These are phyloP conservation scores for Candida sp. DNA, from an alignment of 1,139 yeast species.

Conservation along the genomic window DNA sequence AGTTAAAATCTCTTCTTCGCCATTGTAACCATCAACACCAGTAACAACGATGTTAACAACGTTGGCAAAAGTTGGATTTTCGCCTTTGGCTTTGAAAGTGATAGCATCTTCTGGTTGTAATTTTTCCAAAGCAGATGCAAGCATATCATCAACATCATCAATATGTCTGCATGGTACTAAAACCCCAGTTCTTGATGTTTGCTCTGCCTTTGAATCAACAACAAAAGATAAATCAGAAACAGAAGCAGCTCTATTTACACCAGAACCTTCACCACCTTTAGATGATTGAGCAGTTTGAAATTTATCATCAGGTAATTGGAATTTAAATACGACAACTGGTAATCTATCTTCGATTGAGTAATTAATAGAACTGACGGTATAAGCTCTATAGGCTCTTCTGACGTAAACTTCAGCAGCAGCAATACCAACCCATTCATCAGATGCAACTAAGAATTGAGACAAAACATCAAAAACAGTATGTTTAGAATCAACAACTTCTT, in stretches of 20 bases:
- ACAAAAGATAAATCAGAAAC: conserved; percentile 89
- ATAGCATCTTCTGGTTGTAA: conserved; percentile 50
- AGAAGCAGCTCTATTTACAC: conserved; percentile 82
- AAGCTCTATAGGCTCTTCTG: conserved; percentile 96
- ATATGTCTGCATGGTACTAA: conserved; percentile 79
- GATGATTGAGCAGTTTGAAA: conserved; percentile 51
- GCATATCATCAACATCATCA: conserved; percentile 85
- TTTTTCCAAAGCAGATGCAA: conserved; percentile 71
- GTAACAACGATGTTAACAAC: conserved; percentile 79
- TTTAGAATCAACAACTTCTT: conserved; percentile 93
- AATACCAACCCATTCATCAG: conserved; percentile 85
- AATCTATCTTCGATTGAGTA: conserved; percentile 59
- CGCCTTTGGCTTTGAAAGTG: conserved; percentile 34
- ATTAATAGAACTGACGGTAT: conserved; percentile 73
- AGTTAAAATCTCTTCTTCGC: conserved; percentile 65
- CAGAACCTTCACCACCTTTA: conserved; percentile 20
- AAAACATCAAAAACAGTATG: conserved; percentile 96
- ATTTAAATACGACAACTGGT: conserved; percentile 85
- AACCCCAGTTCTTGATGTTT: conserved; percentile 76
- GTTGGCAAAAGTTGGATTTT: conserved; percentile 52
- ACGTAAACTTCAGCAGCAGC: conserved; percentile 98
- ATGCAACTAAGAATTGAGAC: conserved; percentile 80
- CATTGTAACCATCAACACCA: conserved; percentile 67
- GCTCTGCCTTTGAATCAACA: conserved; percentile 59
- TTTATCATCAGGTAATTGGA: conserved; percentile 84